Evolutionary conservation across 768 basidiomycete species (phyloP), one percentile per base, ranked within the genome.

Genomic region (Omphalotus guepiniiformis): DNA sequence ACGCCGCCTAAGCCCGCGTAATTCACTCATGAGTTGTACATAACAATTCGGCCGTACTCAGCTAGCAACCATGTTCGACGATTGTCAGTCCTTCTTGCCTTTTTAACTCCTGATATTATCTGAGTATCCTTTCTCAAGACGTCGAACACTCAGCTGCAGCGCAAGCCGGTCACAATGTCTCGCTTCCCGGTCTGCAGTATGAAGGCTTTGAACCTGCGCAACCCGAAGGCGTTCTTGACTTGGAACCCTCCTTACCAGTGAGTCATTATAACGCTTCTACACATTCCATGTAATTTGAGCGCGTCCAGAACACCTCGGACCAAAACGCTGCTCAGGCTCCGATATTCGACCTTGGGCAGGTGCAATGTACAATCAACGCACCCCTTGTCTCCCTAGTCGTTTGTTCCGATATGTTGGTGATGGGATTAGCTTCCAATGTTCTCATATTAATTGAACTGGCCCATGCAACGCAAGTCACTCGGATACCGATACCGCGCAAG

Each of bases 391-490:
- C 83, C 45, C 79, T 96, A 41, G 86, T 82, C 36, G 87, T 93
- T 46, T 85, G 85, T 55, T 93, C 88, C 21, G 92, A 94, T 64
- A 73, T 89, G 58, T 78, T 97, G 19, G 84, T 82, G 34, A 93
- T 96, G 83, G 91, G 82, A 1, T 70, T 93, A 3, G 65, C 76
- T 9, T 85, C 84, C 28, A 88, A 93, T 59, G 60, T 78, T 26
- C 73, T 97, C 38, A 81, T 93, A 40, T 79, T 95, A 54, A 94
- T 99, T 55, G 93, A 96, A 62, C 77, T 99, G 39, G 80, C 86
- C 11, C 84, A 83, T 44, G 80, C 92, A 0, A 91, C 94, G 58
- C 88, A 92, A 58, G 83, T 97, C 39, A 68, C 88, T 53, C 87
- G 86, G 58, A 76, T 97, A 11, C 83, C 75, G 38, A 83, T 90